These are phyloP conservation scores for Myriosclerotinia duriaeana DNA, from an alignment of 2,329 filamentous ascomycete genomes.

Conservation along the genomic window DNA sequence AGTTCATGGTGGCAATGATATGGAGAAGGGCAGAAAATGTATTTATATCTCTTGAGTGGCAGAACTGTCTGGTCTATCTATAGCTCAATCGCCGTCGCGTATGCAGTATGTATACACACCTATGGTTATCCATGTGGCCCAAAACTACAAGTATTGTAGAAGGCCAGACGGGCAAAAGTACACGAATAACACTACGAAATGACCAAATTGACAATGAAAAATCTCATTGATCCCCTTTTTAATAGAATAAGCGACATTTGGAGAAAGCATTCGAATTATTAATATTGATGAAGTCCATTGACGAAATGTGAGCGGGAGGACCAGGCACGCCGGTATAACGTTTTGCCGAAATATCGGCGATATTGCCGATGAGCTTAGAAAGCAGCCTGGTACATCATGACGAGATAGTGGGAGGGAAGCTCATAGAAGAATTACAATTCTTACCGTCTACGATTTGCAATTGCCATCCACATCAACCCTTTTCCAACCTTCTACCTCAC, in stretches of 20 bases:
- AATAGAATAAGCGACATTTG: not conserved
- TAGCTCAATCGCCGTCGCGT: not conserved
- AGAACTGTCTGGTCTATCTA: not conserved
- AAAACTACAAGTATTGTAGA: not conserved
- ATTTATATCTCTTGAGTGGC: conserved; percentile 16
- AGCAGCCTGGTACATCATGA: conserved; percentile 22
- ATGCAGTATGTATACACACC: not conserved
- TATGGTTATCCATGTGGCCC: not conserved
- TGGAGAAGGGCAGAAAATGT: conserved; percentile 5
- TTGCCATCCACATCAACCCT: conserved; percentile 15
- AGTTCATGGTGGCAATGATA: conserved; percentile 3
- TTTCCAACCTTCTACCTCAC: not conserved
- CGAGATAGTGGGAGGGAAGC: conserved; percentile 22
- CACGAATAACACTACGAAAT: not conserved
- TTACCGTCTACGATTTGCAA: conserved; percentile 5
- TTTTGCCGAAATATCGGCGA: conserved; percentile 20
- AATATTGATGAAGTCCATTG: not conserved
- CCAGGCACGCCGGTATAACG: conserved; percentile 8
- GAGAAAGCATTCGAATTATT: not conserved
- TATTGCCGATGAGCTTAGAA: conserved; percentile 24
- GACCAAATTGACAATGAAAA: not conserved
- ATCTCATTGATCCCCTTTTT: not conserved
- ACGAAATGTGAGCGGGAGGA: not conserved
- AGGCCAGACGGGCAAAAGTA: not conserved
- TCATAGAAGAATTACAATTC: conserved; percentile 20